Evolutionary conservation across 129 eudicot genomes (phyloP), one percentile per base, ranked within the genome.

Genomic region (Pulicaria dysenterica): DNA sequence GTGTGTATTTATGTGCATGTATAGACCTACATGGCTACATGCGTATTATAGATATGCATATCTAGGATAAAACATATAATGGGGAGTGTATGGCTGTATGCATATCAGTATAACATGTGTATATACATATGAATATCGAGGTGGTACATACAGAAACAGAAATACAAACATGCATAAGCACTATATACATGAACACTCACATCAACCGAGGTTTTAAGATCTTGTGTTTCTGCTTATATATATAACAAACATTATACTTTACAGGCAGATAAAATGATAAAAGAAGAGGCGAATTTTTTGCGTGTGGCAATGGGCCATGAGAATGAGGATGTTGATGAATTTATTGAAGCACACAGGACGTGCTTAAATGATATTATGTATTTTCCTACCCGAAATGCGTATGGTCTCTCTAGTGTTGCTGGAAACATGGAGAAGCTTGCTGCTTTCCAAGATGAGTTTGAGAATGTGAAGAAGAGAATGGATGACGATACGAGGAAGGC

Each of bases 361-460:
- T 84, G 94, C 79, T 64, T 91, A 16, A 85, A 83, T 72, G 97
- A 95, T 68, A 84, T 90, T 5, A 91, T 91, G 94, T 95, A 88
- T 70, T 90, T 95, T 38, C 99, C 97, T 3, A 82, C 88, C 8
- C 97, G 97, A 15, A 76, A 77, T 64, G 80, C 87, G 15, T 95
- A 86, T 76, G 97, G 97, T 70, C 96, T 95, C 53, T 83, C 99
- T 10, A 95, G 96, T 85, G 97, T 95, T 59, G 99, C 99, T 86
- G 87, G 79, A 67, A 90, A 85, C 76, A 60, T 67, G 72, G 99
- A 95, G 74, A 95, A 91, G 82, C 79, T 91, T 77, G 71, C 86
- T 24, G 97, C 97, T 10, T 79, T 88, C 61, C 99, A 95, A 83
- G 74, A 80, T 62, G 97, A 91, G 67, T 88, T 95, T 80, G 97